Evolutionary conservation across 805 yeast genomes (phyloP), one percentile per base, ranked within the genome.

Genomic region (Candida anglica): DNA sequence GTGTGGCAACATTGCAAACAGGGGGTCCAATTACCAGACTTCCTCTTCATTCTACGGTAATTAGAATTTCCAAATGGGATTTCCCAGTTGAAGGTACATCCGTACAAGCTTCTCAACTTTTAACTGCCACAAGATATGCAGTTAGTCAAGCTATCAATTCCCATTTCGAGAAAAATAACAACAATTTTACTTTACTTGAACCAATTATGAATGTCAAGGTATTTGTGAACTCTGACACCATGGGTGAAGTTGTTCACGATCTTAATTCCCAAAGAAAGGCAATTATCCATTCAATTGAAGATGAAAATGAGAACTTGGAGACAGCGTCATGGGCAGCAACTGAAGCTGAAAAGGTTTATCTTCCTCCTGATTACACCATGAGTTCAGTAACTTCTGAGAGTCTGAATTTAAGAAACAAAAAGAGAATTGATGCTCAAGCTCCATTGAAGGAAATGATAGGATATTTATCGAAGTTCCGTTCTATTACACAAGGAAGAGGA

Each of bases 371-470:
- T 52, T 69, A 75, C n/a, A 81, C 88, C 0, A 48, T 76, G 55
- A 62, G 52, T 31, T 52, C 56, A 35, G 34, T 40, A 9, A 25
- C 32, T n/a, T 26, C 24, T 2, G n/a, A 24, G 6, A 38, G 22
- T 9, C 32, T 27, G 3, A 28, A 24, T 6, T 40, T 60, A 31
- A 50, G 40, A 26, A 62, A 61, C 39, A 77, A 67, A 42, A 75
- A 86, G 58, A 59, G 73, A 6, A 75, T 93, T 21, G 64, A 64
- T n/a, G 96, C 96, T 0, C 75, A 72, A 32, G 89, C 88, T 0
- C 97, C 98, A 3, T 64, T 93, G 51, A 72, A 81, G 40, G 94
- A 83, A 40, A 88, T 93, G 96, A 75, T 88, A 30, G 96, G 97
- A 0, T 93, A 93, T 54, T 69, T 87, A 38, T 77, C 80, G 8